Conservation (phyloP, 2,329 filamentous ascomycete genomes). For the Fusarium globosum region DNA sequence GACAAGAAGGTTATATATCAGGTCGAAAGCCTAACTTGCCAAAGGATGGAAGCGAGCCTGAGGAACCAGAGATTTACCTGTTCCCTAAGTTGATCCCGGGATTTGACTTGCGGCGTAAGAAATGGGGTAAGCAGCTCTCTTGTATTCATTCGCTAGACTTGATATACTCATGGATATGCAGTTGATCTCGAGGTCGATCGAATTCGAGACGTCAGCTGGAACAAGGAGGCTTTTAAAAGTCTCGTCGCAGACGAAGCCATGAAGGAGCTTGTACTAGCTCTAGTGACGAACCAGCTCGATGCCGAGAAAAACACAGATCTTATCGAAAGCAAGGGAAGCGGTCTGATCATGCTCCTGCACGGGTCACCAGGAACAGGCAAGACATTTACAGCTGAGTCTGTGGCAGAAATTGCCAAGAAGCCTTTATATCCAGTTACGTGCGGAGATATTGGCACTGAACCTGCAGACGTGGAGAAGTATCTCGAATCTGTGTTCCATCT, state of each 20-base stretch:
- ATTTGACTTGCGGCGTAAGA: slow-evolving; percentile 8
- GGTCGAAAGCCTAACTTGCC: not conserved
- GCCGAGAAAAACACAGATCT: slow-evolving; percentile 17
- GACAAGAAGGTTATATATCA: not conserved
- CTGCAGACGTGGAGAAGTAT: slow-evolving; percentile 29
- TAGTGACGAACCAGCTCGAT: slow-evolving; percentile 16
- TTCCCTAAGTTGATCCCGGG: slow-evolving; percentile 2
- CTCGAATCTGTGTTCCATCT: slow-evolving; percentile 25
- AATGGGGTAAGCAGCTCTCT: not conserved
- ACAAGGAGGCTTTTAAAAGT: not conserved
- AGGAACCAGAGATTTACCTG: not conserved
- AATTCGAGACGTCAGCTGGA: slow-evolving; percentile 4
- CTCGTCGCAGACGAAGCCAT: not conserved
- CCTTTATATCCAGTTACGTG: slow-evolving; percentile 32
- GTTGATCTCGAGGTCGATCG: slow-evolving; percentile 8
- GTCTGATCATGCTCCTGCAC: slow-evolving; percentile 4
- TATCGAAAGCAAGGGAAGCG: slow-evolving; percentile 13
- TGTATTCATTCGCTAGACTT: fast-evolving
- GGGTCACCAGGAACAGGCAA: not conserved
- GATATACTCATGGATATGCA: not conserved
- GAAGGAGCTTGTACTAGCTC: slow-evolving; percentile 8
- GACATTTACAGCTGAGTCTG: slow-evolving; percentile 32
- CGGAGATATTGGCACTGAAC: slow-evolving; percentile 34
- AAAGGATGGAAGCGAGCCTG: not conserved
- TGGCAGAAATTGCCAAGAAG: slow-evolving; percentile 29